Evolutionary conservation across 1,139 yeast species (phyloP).

Genomic region (Casaregolazyma lundiana): DNA sequence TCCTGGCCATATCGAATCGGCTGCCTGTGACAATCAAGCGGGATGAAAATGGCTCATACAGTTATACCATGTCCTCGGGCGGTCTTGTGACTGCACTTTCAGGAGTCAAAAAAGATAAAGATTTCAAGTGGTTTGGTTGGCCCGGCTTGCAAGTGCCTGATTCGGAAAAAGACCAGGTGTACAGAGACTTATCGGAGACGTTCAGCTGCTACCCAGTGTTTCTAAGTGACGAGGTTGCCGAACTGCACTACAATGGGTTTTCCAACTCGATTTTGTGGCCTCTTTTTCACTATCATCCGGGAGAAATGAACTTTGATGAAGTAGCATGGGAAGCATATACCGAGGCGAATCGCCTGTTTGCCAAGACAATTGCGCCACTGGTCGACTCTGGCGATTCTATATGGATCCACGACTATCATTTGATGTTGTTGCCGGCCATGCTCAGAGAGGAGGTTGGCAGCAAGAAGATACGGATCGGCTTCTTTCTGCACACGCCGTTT

Average conservation of each 20-base stretch:
- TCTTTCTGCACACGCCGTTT: conserved; percentile 96
- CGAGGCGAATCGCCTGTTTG: conserved; percentile 85
- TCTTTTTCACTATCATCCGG: conserved; percentile 96
- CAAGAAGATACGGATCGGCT: conserved; percentile 70
- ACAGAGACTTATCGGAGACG: conserved; percentile 62
- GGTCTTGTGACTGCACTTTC: conserved; percentile 95
- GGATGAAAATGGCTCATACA: conserved; percentile 60
- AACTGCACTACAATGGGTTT: conserved; percentile 94
- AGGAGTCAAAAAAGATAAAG: conserved; percentile 78
- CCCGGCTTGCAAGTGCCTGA: conserved; percentile 80
- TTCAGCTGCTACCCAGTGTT: conserved; percentile 91
- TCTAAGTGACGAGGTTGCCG: conserved; percentile 83
- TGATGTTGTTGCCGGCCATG: conserved; percentile 93
- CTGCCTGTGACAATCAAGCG: conserved; percentile 88
- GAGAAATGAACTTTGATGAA: conserved; percentile 98
- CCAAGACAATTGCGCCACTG: conserved; percentile 63
- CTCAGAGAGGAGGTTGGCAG: conserved; percentile 59
- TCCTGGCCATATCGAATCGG: conserved; percentile 88
- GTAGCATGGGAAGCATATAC: conserved; percentile 97
- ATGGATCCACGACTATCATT: conserved; percentile 97
- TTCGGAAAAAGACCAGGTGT: conserved; percentile 65
- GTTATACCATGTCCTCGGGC: conserved; percentile 86
- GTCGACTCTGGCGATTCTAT: conserved; percentile 82
- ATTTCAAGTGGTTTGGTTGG: conserved; percentile 99
- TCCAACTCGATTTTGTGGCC: conserved; percentile 95